These are phyloP conservation scores for Leccinum huronense DNA, from an alignment of 1,284 basidiomycete species.

Conservation along the genomic window DNA sequence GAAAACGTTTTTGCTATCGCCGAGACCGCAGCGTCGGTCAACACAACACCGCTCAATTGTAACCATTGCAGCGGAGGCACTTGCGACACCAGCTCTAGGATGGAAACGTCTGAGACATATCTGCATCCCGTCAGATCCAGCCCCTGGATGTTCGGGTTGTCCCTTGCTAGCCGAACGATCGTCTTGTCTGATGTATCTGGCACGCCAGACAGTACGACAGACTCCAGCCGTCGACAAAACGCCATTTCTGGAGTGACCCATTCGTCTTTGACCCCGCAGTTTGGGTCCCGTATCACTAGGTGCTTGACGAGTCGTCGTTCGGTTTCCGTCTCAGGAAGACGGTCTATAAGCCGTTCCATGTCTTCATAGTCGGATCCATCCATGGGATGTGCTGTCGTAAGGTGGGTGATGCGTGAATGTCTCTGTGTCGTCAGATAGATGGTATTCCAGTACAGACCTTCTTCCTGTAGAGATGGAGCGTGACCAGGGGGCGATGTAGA, in stretches of 20 bases:
- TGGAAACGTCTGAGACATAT: conserved; percentile 70
- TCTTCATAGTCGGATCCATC: conserved; percentile 36
- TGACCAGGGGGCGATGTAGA: background rate
- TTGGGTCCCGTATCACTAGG: conserved; percentile 46
- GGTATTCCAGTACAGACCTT: background rate
- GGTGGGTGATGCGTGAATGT: conserved; percentile 7
- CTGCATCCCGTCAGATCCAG: conserved; percentile 79
- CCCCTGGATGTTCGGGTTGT: conserved; percentile 68
- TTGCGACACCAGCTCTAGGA: conserved; percentile 68
- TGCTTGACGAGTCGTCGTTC: conserved; percentile 57
- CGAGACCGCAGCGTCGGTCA: conserved; percentile 77
- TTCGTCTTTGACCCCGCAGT: conserved; percentile 55
- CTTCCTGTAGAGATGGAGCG: background rate
- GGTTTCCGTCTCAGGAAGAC: conserved; percentile 49
- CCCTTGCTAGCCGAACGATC: conserved; percentile 59
- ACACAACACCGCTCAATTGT: conserved; percentile 62
- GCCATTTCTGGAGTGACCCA: conserved; percentile 62
- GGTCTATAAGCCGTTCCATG: conserved; percentile 52
- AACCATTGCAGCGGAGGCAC: conserved; percentile 72
- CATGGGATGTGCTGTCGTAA: conserved; percentile 15
- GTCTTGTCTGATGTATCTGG: conserved; percentile 68
- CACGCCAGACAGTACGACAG: conserved; percentile 70
- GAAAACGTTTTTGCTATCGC: conserved; percentile 75
- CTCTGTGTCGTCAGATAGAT: conserved; percentile 5
- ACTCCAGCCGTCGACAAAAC: conserved; percentile 68